Base-by-base conservation (phyloP, 768 basidiomycete genomes). In the Baorangia bicolor region DNA sequence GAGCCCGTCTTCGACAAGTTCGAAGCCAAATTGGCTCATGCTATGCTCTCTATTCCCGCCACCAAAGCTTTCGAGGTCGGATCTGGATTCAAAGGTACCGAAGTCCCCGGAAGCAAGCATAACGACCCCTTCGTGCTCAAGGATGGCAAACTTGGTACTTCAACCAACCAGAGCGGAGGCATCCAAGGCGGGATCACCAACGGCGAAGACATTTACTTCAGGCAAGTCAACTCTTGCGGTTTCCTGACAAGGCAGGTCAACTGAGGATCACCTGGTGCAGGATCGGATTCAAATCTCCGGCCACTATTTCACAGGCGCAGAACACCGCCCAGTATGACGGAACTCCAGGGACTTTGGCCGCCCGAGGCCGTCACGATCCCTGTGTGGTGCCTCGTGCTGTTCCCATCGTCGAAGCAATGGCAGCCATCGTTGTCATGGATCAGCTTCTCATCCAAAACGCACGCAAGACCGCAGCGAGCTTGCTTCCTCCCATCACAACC, bases 1-100 rank as follows among this genome's bases (percentile, higher is more conserved):
- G 97, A 98, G 73, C 97, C 97, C 50, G 90, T 92, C 48, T 98
- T 99, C 73, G 95, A 99, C 82, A 98, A 98, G 74, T 88, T 98
- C 71, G 96, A 97, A 74, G 97, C 97, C 20, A 83, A 83, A 59
- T 86, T 99, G 57, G 96, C 84, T 13, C 97, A 98, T 69, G 97
- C 97, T 9, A 98, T 99, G 96, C 83, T 99, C 49, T 97, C 94
- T 51, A 97, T 99, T 67, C 97, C 97, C 27, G 96, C 97, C 18
- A 98, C 97, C 51, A 99, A 99, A 69, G 94, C 86, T 7, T 98
- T 99, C 72, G 97, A 99, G 75, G 87, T 98, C 60, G 97, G 97
- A 38, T 96, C 93, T 30, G 97, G 97, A 25, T 97, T 99, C 81
- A 81, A 84, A 61, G 97, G 97, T 8, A 93, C 94, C 6, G 89